A percentile compares a stretch with the other conserved stretches of the same genome.
Evolutionary conservation across 129 eudicot genomes (phyloP).

Genomic region (Pittosporum tobira): DNA sequence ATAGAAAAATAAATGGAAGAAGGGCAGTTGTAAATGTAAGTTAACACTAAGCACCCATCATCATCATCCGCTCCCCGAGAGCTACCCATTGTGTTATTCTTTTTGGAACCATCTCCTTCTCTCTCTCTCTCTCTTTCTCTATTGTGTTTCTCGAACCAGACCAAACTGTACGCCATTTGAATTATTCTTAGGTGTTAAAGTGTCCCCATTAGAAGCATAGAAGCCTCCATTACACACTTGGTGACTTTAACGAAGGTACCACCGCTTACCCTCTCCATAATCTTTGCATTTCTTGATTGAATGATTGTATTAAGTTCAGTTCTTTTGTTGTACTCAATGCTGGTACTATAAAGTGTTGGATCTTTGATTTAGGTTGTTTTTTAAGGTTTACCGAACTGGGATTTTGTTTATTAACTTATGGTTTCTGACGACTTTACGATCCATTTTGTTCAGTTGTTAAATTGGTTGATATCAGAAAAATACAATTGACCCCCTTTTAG

Average conservation of each 20-base stretch:
- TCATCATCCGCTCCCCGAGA: not conserved
- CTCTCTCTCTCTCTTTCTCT: not conserved
- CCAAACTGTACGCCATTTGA: not conserved
- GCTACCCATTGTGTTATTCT: not conserved
- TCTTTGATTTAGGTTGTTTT: constrained; percentile 3
- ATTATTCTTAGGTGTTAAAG: not conserved
- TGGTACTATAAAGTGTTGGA: constrained; percentile 16
- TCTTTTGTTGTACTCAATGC: not conserved
- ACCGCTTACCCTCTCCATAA: not conserved
- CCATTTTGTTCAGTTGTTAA: not conserved
- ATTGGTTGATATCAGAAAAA: not conserved
- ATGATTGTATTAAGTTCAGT: not conserved
- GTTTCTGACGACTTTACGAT: not conserved
- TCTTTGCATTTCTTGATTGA: constrained; percentile 11
- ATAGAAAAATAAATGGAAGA: too few species aligned
- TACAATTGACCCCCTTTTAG: not conserved
- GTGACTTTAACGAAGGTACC: not conserved
- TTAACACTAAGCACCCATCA: too few species aligned
- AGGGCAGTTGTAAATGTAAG: not conserved
- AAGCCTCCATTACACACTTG: not conserved
- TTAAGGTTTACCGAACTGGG: constrained; percentile 3
- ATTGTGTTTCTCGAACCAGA: not conserved
- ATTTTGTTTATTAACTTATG: not conserved
- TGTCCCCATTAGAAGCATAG: not conserved
- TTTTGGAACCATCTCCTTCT: not conserved